Base-by-base conservation (phyloP, 2,329 filamentous ascomycete species). In the Hymenoscyphus fraxineus region DNA sequence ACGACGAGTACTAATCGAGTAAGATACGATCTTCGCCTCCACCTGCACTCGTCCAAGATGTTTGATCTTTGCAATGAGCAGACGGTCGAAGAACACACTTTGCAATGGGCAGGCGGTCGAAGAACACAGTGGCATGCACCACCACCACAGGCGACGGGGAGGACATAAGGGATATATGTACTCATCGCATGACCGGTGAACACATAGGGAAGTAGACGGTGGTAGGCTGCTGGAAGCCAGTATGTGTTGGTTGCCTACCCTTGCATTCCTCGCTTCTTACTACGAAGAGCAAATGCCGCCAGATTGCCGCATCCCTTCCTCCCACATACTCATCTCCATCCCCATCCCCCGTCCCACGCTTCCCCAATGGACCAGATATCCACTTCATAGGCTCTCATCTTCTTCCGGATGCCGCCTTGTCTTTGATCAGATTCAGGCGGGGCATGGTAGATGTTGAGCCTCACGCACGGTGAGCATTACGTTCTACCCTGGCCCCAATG, bases 221-320 rank as follows among this genome's bases (percentile, higher is more conserved):
- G 35, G 35, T 35, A 35, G 35, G 35, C 35, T 35, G 35, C 22
- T 27, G 19, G 5, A 51, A n/a, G 44, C 44, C 15, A 51, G 35
- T 35, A 4, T 51, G 44, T 51, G n/a, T n/a, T 22, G 44, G 44
- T 51, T 51, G 44, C 44, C 44, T 51, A 51, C 44, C 44, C 44
- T 22, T 22, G 44, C 44, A 51, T 51, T 51, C 44, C 44, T 51
- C 44, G 44, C 44, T 51, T 51, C 44, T 51, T 51, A 51, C 44
- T 51, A n/a, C 22, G 44, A 22, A 22, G n/a, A 51, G 44, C 44
- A 22, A 47, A 51, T 51, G 44, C 44, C 44, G 44, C 44, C 19
- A 51, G 9, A 22, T 51, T 22, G 44, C 44, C 35, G 35, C 35
- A 35, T 35, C 35, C 35, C 35, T 35, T 35, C 35, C 35, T 7